These are phyloP conservation scores for Aspergillus aculeatus DNA, from an alignment of 2,329 filamentous ascomycete species.

Conservation along the genomic window DNA sequence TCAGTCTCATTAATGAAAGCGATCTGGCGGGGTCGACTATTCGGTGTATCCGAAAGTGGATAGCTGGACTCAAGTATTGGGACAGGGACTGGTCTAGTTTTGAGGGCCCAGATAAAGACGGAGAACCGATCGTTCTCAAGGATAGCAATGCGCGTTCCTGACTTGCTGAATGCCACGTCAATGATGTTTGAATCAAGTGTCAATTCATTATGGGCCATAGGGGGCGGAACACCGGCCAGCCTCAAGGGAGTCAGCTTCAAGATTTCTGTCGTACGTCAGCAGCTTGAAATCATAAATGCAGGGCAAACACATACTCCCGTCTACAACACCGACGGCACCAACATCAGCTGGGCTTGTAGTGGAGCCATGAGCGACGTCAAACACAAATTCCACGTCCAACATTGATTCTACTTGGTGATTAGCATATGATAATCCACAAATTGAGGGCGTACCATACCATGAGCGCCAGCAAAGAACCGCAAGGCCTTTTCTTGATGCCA, in stretches of 20 bases:
- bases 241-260: slow-evolving; percentile 85
- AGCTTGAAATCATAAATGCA: not conserved
- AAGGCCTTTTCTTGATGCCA: slow-evolving; percentile 90
- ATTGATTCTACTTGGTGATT: slow-evolving; percentile 44
- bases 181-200: slow-evolving; percentile 60
- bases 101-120: slow-evolving; percentile 67
- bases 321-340: slow-evolving; percentile 78
- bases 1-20: slow-evolving; percentile 45
- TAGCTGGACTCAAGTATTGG: slow-evolving; percentile 41
- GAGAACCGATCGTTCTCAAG: slow-evolving; percentile 67
- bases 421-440: slow-evolving; percentile 8
- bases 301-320: slow-evolving; percentile 59
- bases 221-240: slow-evolving; percentile 82
- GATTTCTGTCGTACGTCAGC: slow-evolving; percentile 43
- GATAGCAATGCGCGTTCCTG: slow-evolving; percentile 66
- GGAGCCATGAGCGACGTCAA: slow-evolving; percentile 67
- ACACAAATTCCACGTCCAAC: slow-evolving; percentile 65
- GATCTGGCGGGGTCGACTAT: slow-evolving; percentile 46
- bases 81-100: slow-evolving; percentile 38
- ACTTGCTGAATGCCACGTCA: slow-evolving; percentile 71
- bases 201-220: slow-evolving; percentile 83
- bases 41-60: slow-evolving; percentile 29
- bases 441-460: slow-evolving; percentile 38
- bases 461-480: slow-evolving; percentile 58
- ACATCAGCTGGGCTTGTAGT: slow-evolving; percentile 70